These are phyloP conservation scores for Diaporthe citriasiana DNA, from an alignment of 2,329 filamentous ascomycete species.

Conservation along the genomic window DNA sequence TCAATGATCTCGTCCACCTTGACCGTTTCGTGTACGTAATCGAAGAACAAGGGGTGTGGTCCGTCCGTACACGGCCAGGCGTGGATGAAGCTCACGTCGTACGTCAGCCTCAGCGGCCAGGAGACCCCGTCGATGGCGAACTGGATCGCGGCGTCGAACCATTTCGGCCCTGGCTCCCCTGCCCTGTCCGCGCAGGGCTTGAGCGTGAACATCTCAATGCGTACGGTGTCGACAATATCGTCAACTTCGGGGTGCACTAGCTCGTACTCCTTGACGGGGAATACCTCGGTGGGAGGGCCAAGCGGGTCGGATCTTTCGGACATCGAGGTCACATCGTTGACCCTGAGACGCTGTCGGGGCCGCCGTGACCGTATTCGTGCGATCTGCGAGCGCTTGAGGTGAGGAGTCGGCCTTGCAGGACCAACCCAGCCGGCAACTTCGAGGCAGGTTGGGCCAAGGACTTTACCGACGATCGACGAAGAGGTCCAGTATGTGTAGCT, in stretches of 20 bases:
- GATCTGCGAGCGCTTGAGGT: constrained; percentile 78
- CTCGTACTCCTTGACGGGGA: constrained; percentile 77
- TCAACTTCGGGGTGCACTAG: constrained; percentile 70
- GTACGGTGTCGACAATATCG: constrained; percentile 74
- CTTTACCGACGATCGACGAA: constrained; percentile 80
- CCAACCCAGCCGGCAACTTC: constrained; percentile 82
- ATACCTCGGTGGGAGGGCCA: constrained; percentile 72
- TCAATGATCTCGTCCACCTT: constrained; percentile 75
- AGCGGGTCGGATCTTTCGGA: constrained; percentile 76
- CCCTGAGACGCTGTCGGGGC: constrained; percentile 68
- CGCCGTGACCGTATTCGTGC: constrained; percentile 75
- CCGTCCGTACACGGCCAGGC: constrained; percentile 75
- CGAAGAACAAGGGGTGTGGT: constrained; percentile 79
- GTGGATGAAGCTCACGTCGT: constrained; percentile 76
- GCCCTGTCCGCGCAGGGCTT: constrained; percentile 56
- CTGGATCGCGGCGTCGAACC: constrained; percentile 73
- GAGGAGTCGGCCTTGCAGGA: constrained; percentile 76
- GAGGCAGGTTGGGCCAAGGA: constrained; percentile 79
- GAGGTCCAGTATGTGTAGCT: constrained; percentile 84
- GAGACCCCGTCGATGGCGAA: constrained; percentile 75
- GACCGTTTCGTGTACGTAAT: constrained; percentile 73
- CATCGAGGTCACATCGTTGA: constrained; percentile 76
- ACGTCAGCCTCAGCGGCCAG: constrained; percentile 74
- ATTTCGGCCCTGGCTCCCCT: constrained; percentile 52
- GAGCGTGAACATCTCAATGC: constrained; percentile 77